Evolutionary conservation across 805 yeast genomes (phyloP), one percentile per base, ranked within the genome.

Genomic region (Cyberlindnera mrakii): DNA sequence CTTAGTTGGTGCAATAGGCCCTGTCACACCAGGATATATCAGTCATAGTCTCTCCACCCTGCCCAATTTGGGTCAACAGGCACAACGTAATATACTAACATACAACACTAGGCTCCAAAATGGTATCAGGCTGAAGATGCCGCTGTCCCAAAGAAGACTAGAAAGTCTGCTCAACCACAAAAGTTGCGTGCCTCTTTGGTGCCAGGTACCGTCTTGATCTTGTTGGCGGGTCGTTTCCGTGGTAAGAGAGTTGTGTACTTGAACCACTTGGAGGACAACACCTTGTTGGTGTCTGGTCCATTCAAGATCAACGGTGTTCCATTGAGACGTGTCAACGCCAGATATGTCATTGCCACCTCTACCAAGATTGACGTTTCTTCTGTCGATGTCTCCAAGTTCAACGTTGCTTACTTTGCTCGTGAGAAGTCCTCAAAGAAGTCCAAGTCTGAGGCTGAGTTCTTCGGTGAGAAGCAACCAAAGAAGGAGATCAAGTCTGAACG

Each of bases 261-360:
- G 72, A 91, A 90, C 84, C 77, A 85, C 74, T 82, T 93, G 70
- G 97, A 89, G 77, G 98, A 93, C 83, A 87, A 88, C 88, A 91
- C 97, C 59, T 78, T 91, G 65, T 85, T 91, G 68, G 96, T 91
- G 56, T 77, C 96, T 51, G 99, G 99, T 70, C 99, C 99, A 66
- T 93, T 91, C 96, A 91, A 93, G 83, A 86, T 91, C 67, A 91
- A 91, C 78, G 99, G 99, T 80, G 99, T 91, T 59, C 98, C 99
- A 71, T 80, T 91, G 72, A 89, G 98, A 85, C 86, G 97, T 80
- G 98, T 91, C 61, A 93, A 91, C 73, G 83, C 97, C 64, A 87
- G 96, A 74, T 93, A 91, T 77, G 99, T 93, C 63, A 91, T 91
- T 75, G 98, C 97, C 65, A 91, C 99, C 67, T 88, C 96, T 60